phyloP scores from a whole-genome alignment of 2,329 filamentous ascomycete species.

The Aspergillus costaricaensis region DNA sequence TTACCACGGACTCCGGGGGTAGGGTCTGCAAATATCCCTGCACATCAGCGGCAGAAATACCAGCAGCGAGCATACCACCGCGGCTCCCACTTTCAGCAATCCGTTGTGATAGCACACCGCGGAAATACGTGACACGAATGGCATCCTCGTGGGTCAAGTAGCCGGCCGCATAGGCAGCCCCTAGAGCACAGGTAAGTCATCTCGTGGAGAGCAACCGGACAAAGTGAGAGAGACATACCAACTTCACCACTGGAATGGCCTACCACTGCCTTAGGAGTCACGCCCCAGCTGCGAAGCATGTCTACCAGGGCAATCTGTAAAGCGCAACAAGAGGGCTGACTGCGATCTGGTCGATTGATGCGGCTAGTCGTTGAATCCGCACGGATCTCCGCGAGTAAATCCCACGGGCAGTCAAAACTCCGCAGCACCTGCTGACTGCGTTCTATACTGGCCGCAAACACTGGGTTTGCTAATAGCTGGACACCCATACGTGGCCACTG shows the following conservation, averaged over 20 bases:
- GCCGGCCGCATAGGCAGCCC: conserved; percentile 31
- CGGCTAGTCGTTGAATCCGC: conserved; percentile 2
- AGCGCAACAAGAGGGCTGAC: conserved; percentile 28
- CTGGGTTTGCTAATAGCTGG: conserved; percentile 33
- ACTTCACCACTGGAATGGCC: conserved; percentile 39
- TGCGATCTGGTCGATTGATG: conserved; percentile 29
- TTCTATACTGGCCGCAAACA: conserved; percentile 19
- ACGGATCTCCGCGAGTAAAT: conserved; percentile 28
- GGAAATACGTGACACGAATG: conserved; percentile 26
- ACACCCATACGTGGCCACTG: conserved; percentile 48
- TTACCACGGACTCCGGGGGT: neutral
- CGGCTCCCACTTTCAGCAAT: conserved; percentile 15
- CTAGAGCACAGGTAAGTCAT: conserved; percentile 3
- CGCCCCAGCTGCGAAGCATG: conserved; percentile 21
- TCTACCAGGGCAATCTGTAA: conserved; percentile 32
- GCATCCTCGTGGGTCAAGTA: conserved; percentile 23
- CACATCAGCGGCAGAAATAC: neutral
- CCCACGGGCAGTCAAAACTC: conserved; percentile 27
- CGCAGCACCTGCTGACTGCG: neutral
- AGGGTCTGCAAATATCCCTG: neutral
- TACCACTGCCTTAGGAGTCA: conserved; percentile 24
- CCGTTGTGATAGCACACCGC: conserved; percentile 22
- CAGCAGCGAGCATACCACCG: conserved; percentile 24
- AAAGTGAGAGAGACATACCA: conserved; percentile 10
- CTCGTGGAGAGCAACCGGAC: no score